Evolutionary conservation across 2,329 filamentous ascomycete genomes (phyloP).

Genomic region (Colletotrichum kahawae): DNA sequence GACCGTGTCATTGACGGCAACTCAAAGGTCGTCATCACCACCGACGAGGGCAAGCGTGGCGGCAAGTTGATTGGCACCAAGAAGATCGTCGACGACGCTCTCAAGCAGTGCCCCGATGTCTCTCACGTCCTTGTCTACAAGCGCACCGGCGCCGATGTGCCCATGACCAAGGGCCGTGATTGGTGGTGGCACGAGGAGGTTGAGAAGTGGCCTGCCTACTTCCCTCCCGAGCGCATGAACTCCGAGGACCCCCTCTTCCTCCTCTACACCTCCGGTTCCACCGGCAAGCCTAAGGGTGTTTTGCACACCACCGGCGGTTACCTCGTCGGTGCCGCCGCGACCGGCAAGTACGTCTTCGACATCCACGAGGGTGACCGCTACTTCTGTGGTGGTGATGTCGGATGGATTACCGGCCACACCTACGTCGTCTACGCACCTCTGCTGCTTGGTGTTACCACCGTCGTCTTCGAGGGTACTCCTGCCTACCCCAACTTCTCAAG

Average conservation of each 20-base stretch:
- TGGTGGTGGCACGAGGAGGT: conserved; percentile 99
- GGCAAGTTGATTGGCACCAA: conserved; percentile 98
- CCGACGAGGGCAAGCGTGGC: conserved; percentile 96
- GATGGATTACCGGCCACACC: conserved; percentile 98
- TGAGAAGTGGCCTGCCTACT: conserved; percentile 94
- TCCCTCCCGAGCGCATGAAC: conserved; percentile 85
- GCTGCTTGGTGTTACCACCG: conserved; percentile 88
- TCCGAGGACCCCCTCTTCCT: conserved; percentile 97
- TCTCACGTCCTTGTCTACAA: conserved; percentile 88
- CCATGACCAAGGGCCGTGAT: conserved; percentile 88
- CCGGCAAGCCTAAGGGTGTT: conserved; percentile 97
- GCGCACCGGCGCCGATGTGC: conserved; percentile 91
- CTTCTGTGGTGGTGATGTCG: conserved; percentile 98
- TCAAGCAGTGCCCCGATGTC: conserved; percentile 94
- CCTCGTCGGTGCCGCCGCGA: conserved; percentile 89
- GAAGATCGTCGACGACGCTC: conserved; percentile 97
- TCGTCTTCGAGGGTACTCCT: conserved; percentile 97
- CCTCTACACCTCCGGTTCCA: conserved; percentile 97
- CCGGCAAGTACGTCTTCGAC: conserved; percentile 98
- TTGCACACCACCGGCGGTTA: conserved; percentile 98
- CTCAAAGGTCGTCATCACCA: conserved; percentile 93
- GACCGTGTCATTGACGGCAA: conserved; percentile 92
- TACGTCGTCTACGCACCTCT: conserved; percentile 98
- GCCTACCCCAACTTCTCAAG: conserved; percentile 97
- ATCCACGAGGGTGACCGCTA: conserved; percentile 93